Evolutionary conservation across 2,329 filamentous ascomycete species (phyloP).

Genomic region (Apiospora sp.): DNA sequence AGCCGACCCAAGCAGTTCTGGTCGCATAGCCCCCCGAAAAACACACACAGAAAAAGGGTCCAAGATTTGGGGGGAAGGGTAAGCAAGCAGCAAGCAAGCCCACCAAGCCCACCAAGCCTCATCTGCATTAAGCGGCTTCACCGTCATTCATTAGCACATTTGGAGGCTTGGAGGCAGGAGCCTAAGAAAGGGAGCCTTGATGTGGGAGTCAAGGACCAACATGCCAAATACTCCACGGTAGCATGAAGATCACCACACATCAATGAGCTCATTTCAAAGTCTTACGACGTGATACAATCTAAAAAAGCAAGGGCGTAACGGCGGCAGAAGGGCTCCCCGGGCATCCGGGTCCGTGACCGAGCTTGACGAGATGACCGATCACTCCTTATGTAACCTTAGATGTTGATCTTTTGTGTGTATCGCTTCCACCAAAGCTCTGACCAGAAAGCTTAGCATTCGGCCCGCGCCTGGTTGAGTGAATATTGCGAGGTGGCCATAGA

Average conservation of each 20-base stretch:
- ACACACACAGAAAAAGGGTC: neutral
- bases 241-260: slow-evolving; percentile 1
- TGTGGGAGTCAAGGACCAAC: neutral
- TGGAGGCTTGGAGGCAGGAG: neutral
- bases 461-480: neutral
- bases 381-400: no score
- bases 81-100: slow-evolving; percentile 1
- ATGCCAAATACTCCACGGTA: neutral
- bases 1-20: neutral
- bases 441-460: slow-evolving; percentile 17
- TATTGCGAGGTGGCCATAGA: neutral
- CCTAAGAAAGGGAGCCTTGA: neutral
- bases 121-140: neutral
- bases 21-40: neutral
- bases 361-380: neutral
- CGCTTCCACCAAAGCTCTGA: slow-evolving; percentile 1
- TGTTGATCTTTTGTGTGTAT: neutral
- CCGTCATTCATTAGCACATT: neutral
- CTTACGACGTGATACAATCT: neutral
- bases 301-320: neutral
- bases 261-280: slow-evolving; percentile 7
- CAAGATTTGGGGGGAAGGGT: neutral
- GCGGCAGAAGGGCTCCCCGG: neutral
- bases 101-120: slow-evolving; percentile 1
- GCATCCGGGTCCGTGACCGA: neutral